Evolutionary conservation across 257 asterid genomes (phyloP).

Genomic region (Nicotiana attenuata): DNA sequence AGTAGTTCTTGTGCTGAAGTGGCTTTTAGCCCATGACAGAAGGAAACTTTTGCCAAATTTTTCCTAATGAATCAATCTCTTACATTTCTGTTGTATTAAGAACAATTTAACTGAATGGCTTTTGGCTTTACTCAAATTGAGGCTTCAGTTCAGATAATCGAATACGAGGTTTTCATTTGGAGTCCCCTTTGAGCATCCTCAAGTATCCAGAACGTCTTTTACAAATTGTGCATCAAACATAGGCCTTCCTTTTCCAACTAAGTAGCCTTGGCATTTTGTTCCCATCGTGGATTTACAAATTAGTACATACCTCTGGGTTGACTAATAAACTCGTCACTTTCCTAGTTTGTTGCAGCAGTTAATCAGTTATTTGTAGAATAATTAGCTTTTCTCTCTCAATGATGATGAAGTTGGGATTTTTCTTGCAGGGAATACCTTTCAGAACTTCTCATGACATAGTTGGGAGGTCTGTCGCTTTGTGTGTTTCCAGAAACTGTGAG

Average conservation of each 20-base stretch:
- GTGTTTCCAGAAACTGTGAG: conserved; percentile 55
- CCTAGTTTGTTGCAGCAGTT: background rate
- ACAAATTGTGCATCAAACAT: background rate
- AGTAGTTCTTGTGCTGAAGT: background rate
- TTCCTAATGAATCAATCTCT: background rate
- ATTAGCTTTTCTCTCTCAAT: background rate
- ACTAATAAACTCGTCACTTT: background rate
- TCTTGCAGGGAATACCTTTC: conserved; percentile 77
- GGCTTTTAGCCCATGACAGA: background rate
- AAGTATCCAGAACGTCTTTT: background rate
- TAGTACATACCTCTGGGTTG: background rate
- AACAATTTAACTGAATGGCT: too few species aligned
- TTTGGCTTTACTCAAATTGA: background rate
- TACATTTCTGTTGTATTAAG: too few species aligned
- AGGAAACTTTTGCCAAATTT: background rate
- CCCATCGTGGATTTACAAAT: background rate
- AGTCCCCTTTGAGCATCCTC: background rate
- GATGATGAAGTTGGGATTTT: conserved; percentile 2
- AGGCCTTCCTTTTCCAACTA: background rate
- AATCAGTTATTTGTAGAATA: background rate
- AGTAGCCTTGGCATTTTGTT: background rate
- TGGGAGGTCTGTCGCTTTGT: conserved; percentile 80
- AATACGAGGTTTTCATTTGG: background rate
- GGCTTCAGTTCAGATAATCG: background rate
- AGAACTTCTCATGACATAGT: conserved; percentile 92